Percentiles rank a stretch among this genome's conserved stretches.
These are phyloP conservation scores for Eragrostis curvula DNA, from an alignment of 176 grass and related monocot species.

Conservation along the genomic window DNA sequence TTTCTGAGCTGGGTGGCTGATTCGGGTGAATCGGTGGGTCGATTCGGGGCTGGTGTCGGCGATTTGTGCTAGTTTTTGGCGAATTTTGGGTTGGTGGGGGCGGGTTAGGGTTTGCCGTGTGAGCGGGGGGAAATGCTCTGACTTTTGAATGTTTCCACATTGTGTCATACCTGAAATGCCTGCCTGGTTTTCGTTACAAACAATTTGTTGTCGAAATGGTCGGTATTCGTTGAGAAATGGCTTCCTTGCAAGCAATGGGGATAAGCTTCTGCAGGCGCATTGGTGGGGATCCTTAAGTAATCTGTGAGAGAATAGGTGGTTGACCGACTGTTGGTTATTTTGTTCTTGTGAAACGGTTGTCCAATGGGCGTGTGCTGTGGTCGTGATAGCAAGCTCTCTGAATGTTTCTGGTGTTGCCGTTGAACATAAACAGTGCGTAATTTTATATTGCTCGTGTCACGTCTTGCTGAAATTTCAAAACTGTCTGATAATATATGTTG, in stretches of 20 bases:
- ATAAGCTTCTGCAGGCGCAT: neutral
- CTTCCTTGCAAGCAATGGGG: neutral
- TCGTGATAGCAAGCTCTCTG: neutral
- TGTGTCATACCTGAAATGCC: slow-evolving; percentile 1
- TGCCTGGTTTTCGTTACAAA: neutral
- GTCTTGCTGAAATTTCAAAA: neutral
- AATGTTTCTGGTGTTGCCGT: slow-evolving; percentile 12
- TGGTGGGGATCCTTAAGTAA: slow-evolving; percentile 40
- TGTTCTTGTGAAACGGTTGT: slow-evolving; percentile 22
- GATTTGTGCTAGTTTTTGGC: neutral
- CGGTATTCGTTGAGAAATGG: neutral
- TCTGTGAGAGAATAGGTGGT: neutral
- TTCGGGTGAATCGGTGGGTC: neutral
- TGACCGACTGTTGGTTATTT: neutral
- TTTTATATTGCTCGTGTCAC: slow-evolving; percentile 14
- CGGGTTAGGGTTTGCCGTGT: slow-evolving; percentile 45
- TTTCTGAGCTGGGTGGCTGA: slow-evolving; percentile 23
- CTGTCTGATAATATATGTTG: neutral
- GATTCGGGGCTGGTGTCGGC: neutral
- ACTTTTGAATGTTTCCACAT: slow-evolving; percentile 31
- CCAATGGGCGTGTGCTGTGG: neutral
- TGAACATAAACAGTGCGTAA: neutral
- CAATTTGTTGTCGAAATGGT: slow-evolving; percentile 3
- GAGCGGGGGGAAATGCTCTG: neutral
- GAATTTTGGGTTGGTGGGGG: neutral